phyloP scores from a whole-genome alignment of 225 moss, liverwort and hornwort species.

The Bryoerythrophyllum caledonicum region DNA sequence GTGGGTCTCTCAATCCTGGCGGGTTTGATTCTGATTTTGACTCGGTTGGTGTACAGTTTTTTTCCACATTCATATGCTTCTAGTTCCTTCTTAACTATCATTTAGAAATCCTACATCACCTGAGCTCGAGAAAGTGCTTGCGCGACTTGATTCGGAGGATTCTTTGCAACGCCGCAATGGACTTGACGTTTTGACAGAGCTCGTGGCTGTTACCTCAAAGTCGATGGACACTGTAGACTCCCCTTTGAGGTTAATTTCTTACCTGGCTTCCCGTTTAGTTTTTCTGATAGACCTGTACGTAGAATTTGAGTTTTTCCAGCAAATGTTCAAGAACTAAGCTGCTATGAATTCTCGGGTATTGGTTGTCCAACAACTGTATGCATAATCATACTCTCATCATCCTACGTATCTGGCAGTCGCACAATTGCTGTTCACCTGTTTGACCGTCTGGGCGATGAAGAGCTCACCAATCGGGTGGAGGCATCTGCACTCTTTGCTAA shows the following conservation, averaged over 20 bases:
- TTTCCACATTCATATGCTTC: slow-evolving; percentile 14
- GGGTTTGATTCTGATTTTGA: slow-evolving; percentile 17
- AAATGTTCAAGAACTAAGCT: neutral
- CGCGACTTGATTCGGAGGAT: slow-evolving; percentile 81
- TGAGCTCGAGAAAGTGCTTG: slow-evolving; percentile 82
- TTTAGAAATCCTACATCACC: slow-evolving; percentile 71
- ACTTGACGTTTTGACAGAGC: slow-evolving; percentile 88
- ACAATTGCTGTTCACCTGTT: slow-evolving; percentile 85
- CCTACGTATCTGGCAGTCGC: slow-evolving; percentile 54
- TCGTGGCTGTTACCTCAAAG: slow-evolving; percentile 67
- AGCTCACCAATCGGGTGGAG: slow-evolving; percentile 88
- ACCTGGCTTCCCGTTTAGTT: slow-evolving; percentile 7
- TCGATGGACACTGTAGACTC: slow-evolving; percentile 63
- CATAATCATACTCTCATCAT: neutral
- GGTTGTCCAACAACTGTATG: slow-evolving; percentile 8
- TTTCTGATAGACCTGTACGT: slow-evolving; percentile 4
- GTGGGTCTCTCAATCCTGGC: neutral
- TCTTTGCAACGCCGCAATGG: slow-evolving; percentile 88
- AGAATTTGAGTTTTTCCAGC: slow-evolving; percentile 14
- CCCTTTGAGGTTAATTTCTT: slow-evolving; percentile 62
- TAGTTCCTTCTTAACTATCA: slow-evolving; percentile 39
- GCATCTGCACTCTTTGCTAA: slow-evolving; percentile 95
- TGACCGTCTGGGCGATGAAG: slow-evolving; percentile 87
- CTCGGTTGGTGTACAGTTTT: slow-evolving; percentile 11
- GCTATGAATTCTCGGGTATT: neutral